Evolutionary conservation across 1,284 basidiomycete genomes (phyloP).

Genomic region (Cryptococcus neoformans): DNA sequence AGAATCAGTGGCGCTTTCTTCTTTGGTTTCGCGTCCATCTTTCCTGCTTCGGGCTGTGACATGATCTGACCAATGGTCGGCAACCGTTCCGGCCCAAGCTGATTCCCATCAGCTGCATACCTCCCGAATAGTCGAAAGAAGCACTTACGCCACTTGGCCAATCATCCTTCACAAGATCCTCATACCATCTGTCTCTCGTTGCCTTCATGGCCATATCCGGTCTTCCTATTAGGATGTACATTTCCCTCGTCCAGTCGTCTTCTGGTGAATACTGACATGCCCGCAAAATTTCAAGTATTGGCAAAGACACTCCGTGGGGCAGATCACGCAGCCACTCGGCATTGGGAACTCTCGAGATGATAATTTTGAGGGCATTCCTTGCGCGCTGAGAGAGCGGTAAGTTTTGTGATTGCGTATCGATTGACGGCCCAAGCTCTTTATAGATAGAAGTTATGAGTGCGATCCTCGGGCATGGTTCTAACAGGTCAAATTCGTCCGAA

Average conservation of each 20-base stretch:
- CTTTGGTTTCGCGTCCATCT: neutral
- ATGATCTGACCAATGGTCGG: constrained; percentile 24
- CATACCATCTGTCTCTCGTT: neutral
- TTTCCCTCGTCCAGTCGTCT: constrained; percentile 63
- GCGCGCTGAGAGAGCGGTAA: constrained; percentile 43
- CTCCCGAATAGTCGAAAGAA: neutral
- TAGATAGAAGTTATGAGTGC: neutral
- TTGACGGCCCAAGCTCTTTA: neutral
- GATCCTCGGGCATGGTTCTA: neutral
- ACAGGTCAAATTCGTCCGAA: neutral
- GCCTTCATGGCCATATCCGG: constrained; percentile 60
- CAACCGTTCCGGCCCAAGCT: constrained; percentile 9
- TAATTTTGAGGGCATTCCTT: constrained; percentile 60
- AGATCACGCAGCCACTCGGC: constrained; percentile 54
- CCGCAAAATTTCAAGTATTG: constrained; percentile 75
- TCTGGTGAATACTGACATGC: constrained; percentile 76
- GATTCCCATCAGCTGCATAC: neutral
- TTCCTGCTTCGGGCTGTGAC: neutral
- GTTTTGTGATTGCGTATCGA: neutral
- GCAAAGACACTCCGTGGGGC: constrained; percentile 70
- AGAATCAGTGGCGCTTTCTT: constrained; percentile 11
- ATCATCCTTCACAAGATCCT: constrained; percentile 10
- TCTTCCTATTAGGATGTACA: constrained; percentile 73
- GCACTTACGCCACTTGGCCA: constrained; percentile 16
- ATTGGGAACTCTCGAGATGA: constrained; percentile 58